Evolutionary conservation across 2,329 filamentous ascomycete species (phyloP), one percentile per base, ranked within the genome.

Genomic region (Hirsutella rhossiliensis): DNA sequence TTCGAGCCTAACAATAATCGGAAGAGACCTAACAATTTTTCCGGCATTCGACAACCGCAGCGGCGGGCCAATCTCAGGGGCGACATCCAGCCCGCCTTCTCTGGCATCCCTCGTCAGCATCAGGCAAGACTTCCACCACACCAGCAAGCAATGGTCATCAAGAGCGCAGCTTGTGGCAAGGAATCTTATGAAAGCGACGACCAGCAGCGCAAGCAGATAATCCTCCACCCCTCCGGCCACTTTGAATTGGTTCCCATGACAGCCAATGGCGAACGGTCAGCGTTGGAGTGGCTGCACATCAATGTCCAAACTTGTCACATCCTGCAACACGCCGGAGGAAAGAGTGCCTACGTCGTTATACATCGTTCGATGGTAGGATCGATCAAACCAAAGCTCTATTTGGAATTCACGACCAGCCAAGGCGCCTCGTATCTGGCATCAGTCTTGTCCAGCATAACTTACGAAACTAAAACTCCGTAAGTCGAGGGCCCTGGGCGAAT

Each of bases 1-100:
- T 43, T 20, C 3, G 28, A 45, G 36, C 20, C 38, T 23, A 27
- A 40, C 15, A 15, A n/a, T 11, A 28, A 15, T 17, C 38, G 28
- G 12, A 51, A 51, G 28, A 50, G 42, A 19, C 3, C 11, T 17
- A 50, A 43, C 38, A 52, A 50, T 32, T 52, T 51, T 23, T 45
- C 50, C 17, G 42, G 40, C 4, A 28, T 53, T 20, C 31, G 11
- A 11, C 31, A 44, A 7, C 29, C 28, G 11, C 15, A 46, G 40
- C 29, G 20, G 9, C 12, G 31, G n/a, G 11, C 6, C 11, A 20
- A 37, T 27, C 43, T 48, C 27, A 52, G 57, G 41, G 56, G 53
- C 28, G 60, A 63, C 34, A 59, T 63, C 13, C 44, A 42, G 19
- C 46, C 19, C 8, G 62, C 59, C 8, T 19, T 17, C 5, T 54